These are phyloP conservation scores for Coriaria nepalensis DNA, from an alignment of 306 rosid species.

Conservation along the genomic window DNA sequence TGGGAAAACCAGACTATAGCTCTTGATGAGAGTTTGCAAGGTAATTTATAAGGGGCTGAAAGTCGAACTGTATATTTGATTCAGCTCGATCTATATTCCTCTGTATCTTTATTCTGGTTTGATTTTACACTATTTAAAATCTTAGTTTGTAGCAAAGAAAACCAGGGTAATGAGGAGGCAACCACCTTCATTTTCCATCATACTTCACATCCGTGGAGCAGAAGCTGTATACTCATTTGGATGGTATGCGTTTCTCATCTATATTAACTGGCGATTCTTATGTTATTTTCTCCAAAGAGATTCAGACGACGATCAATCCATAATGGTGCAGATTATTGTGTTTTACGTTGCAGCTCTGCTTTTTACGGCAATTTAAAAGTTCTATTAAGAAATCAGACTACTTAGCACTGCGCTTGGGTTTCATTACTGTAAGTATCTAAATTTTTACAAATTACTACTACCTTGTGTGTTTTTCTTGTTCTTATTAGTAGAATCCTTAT, in stretches of 20 bases:
- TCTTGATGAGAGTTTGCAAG: slow-evolving; percentile 46
- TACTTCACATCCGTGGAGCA: slow-evolving; percentile 97
- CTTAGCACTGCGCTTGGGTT: slow-evolving; percentile 90
- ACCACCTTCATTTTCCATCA: slow-evolving; percentile 82
- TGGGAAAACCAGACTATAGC: slow-evolving; percentile 61
- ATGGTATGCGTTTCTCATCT: slow-evolving; percentile 41
- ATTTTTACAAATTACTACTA: background rate
- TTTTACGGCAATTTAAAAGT: slow-evolving; percentile 76
- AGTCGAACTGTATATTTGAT: background rate
- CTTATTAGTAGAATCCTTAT: background rate
- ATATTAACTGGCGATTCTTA: background rate
- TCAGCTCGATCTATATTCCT: background rate
- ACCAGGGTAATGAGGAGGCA: slow-evolving; percentile 82
- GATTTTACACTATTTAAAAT: no score
- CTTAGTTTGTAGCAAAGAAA: slow-evolving; percentile 37
- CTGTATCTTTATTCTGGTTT: background rate
- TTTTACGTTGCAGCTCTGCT: slow-evolving; percentile 68
- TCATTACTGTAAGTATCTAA: slow-evolving; percentile 53
- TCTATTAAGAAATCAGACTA: slow-evolving; percentile 74
- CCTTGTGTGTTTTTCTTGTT: slow-evolving; percentile 4
- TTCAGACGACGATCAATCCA: no score
- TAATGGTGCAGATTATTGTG: slow-evolving; percentile 3
- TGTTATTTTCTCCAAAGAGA: background rate
- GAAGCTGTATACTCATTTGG: slow-evolving; percentile 75
- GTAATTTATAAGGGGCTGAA: slow-evolving; percentile 16